A percentile compares a stretch with the other conserved stretches of the same genome.
Evolutionary conservation across 2,329 filamentous ascomycete species (phyloP).

Genomic region (Kalmusia sp.): DNA sequence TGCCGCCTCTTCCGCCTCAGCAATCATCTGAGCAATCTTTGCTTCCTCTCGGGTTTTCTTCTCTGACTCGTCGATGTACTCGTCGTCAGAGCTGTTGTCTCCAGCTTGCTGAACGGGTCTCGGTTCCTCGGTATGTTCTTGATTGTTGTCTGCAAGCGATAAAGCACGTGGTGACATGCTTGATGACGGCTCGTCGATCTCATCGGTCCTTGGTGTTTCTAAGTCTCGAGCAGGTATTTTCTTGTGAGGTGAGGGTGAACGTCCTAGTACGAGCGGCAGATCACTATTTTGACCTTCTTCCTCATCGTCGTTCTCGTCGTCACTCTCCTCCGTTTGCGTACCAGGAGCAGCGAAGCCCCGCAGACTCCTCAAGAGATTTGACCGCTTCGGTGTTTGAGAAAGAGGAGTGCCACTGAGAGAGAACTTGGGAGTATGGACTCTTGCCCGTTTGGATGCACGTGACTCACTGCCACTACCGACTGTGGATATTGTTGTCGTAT

Average conservation of each 20-base stretch:
- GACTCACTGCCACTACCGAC: constrained; percentile 60
- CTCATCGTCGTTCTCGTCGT: constrained; percentile 45
- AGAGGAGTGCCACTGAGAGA: constrained; percentile 36
- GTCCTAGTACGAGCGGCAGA: constrained; percentile 20
- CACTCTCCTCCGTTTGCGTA: constrained; percentile 46
- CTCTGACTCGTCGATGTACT: constrained; percentile 62
- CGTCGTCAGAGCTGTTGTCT: constrained; percentile 44
- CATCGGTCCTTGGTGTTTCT: constrained; percentile 23
- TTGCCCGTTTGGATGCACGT: constrained; percentile 56
- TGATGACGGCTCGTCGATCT: constrained; percentile 22
- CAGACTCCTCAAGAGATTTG: constrained; percentile 54
- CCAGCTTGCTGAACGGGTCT: constrained; percentile 10
- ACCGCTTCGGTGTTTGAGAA: constrained; percentile 34
- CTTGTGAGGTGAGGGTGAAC: constrained; percentile 25
- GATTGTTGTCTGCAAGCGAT: constrained; percentile 6
- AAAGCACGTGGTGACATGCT: constrained; percentile 14
- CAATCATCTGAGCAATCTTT: constrained; percentile 53
- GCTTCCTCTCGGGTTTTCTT: constrained; percentile 60
- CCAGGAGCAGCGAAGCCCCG: constrained; percentile 64
- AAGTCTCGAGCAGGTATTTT: constrained; percentile 13
- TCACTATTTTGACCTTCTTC: constrained; percentile 28
- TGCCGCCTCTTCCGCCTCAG: constrained; percentile 54
- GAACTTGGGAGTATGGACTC: constrained; percentile 51
- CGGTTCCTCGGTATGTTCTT: constrained; percentile 10
- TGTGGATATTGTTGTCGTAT: constrained; percentile 69